Evolutionary conservation across 2,329 filamentous ascomycete genomes (phyloP).

Genomic region (Cladosporium sp.): DNA sequence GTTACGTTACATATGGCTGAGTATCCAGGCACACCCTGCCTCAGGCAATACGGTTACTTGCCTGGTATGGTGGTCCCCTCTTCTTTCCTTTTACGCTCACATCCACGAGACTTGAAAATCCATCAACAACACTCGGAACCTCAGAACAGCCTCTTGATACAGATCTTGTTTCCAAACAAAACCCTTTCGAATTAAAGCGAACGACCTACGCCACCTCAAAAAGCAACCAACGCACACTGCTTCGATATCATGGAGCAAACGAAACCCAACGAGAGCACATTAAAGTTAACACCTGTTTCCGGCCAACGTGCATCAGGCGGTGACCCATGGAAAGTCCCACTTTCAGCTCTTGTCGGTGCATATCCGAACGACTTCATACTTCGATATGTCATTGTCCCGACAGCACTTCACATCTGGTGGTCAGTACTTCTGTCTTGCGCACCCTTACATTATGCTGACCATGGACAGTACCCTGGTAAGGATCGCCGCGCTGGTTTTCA

Average conservation of each 20-base stretch:
- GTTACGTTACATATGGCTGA: not conserved
- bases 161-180: not conserved
- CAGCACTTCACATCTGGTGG: not conserved
- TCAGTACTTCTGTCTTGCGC: not conserved
- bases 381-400: not conserved
- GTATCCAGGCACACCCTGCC: not conserved
- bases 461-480: not conserved
- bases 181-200: not conserved
- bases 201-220: not conserved
- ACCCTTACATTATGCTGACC: not conserved
- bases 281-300: not conserved
- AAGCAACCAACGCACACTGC: not conserved
- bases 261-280: not conserved
- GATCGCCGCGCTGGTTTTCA: not conserved
- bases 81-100: not conserved
- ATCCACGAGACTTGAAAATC: not conserved
- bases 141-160: not conserved
- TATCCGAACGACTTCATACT: not conserved
- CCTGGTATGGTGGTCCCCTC: not conserved
- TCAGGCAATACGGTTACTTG: not conserved
- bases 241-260: not conserved
- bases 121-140: not conserved
- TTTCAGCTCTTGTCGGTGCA: not conserved
- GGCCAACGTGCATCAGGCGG: not conserved
- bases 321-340: not conserved